Conservation (phyloP, 2,329 filamentous ascomycete genomes). For the Orbilia brochopaga region DNA sequence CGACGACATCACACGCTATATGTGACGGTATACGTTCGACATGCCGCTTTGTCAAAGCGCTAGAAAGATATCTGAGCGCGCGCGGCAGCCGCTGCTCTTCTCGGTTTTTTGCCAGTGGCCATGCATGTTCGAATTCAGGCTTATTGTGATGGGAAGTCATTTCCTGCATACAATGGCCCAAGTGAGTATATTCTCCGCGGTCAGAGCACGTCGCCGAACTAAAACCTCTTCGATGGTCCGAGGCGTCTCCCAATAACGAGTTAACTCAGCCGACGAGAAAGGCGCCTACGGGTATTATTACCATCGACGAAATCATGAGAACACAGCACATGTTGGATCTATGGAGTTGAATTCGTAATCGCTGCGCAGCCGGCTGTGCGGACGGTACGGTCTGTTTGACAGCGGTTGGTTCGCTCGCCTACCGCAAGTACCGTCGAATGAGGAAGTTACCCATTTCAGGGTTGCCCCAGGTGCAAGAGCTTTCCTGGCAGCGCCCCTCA, state of each 20-base stretch:
- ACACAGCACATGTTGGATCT: no score
- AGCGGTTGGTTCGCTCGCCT: not conserved
- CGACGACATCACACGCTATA: not conserved
- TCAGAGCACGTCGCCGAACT: no score
- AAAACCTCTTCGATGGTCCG: not conserved
- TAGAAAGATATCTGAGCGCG: constrained; percentile 25
- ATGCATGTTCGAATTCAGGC: constrained; percentile 40
- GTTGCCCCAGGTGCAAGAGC: not conserved
- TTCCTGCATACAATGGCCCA: constrained; percentile 3
- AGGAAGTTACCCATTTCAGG: constrained; percentile 28
- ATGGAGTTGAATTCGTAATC: not conserved
- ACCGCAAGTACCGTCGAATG: constrained; percentile 17
- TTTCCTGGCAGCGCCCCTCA: not conserved
- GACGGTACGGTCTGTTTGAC: not conserved
- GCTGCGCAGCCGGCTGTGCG: not conserved
- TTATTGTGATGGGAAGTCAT: constrained; percentile 21
- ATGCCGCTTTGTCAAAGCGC: constrained; percentile 43
- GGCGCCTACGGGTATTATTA: constrained; percentile 2
- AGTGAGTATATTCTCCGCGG: not conserved
- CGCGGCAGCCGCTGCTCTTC: constrained; percentile 9
- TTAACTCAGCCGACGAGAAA: not conserved
- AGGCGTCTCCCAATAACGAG: not conserved
- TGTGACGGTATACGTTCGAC: constrained; percentile 14
- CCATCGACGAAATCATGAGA: not conserved
- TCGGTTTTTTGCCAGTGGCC: not conserved